Percentiles rank a stretch among this genome's conserved stretches.
Conservation (phyloP, 306 rosid species). For the Prunus campanulata region DNA sequence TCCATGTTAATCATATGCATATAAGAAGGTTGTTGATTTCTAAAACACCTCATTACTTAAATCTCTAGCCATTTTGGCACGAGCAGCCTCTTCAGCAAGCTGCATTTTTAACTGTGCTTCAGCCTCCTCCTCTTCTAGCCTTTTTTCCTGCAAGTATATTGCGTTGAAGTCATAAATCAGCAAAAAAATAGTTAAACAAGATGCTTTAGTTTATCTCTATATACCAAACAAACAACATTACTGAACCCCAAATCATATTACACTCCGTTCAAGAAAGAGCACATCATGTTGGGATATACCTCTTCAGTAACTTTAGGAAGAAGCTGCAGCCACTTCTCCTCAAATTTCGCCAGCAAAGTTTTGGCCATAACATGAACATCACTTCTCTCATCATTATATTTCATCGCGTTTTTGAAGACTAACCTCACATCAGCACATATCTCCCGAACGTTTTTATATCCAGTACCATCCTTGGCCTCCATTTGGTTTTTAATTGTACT, state of each 20-base stretch:
- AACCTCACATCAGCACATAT: constrained; percentile 76
- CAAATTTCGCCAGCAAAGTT: constrained; percentile 75
- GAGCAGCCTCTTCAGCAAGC: constrained; percentile 81
- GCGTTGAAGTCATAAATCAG: constrained; percentile 20
- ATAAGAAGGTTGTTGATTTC: constrained; percentile 17
- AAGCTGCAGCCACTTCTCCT: constrained; percentile 90
- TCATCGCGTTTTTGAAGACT: constrained; percentile 87
- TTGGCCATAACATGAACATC: constrained; percentile 93
- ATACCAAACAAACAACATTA: constrained; percentile 9
- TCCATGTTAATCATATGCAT: constrained; percentile 4
- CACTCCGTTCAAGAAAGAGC: constrained; percentile 6
- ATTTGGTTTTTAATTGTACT: constrained; percentile 84
- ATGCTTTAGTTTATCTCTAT: background rate
- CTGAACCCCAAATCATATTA: constrained; percentile 16
- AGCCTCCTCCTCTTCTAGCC: constrained; percentile 78
- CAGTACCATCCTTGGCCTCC: constrained; percentile 84
- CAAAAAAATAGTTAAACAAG: background rate
- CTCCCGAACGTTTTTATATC: constrained; percentile 79
- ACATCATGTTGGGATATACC: constrained; percentile 38
- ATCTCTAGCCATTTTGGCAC: constrained; percentile 79
- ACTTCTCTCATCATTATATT: constrained; percentile 79
- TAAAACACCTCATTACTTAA: constrained; percentile 62
- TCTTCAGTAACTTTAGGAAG: constrained; percentile 86
- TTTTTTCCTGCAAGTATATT: constrained; percentile 59
- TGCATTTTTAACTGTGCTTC: constrained; percentile 68